phyloP scores from a whole-genome alignment of 805 yeast species.

The Saccharomycopsis fermentans region DNA sequence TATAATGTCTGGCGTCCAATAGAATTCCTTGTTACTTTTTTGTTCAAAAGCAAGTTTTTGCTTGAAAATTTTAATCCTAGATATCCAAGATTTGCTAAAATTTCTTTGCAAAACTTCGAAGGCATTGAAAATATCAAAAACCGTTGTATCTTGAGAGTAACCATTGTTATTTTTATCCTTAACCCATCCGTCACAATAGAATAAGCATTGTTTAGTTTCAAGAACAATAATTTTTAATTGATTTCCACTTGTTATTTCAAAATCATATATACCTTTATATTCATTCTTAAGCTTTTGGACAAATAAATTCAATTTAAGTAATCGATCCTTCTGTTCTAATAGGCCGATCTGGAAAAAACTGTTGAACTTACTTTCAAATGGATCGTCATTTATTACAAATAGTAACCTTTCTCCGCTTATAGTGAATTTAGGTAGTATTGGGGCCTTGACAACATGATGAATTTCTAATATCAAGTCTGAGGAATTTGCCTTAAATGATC shows the following conservation, averaged over 20 bases:
- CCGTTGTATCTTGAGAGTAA: not conserved
- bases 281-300: not conserved
- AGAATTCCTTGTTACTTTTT: constrained; percentile 28
- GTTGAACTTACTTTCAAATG: constrained; percentile 69
- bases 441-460: constrained; percentile 29
- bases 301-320: constrained; percentile 15
- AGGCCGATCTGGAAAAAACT: constrained; percentile 56
- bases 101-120: constrained; percentile 32
- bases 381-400: constrained; percentile 75
- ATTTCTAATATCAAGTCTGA: constrained; percentile 32
- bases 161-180: not conserved
- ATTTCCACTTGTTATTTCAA: not conserved
- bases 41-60: constrained; percentile 32
- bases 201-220: not conserved
- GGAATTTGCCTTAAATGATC: constrained; percentile 36
- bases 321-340: constrained; percentile 52
- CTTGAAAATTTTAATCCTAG: constrained; percentile 43
- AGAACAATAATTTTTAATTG: not conserved
- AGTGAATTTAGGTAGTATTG: constrained; percentile 45
- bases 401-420: constrained; percentile 47
- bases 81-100: constrained; percentile 62
- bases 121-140: constrained; percentile 8
- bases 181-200: not conserved
- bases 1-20: constrained; percentile 30
- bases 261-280: not conserved